Base-by-base conservation (phyloP, 345 rosid species). In the Dovyalis caffra region DNA sequence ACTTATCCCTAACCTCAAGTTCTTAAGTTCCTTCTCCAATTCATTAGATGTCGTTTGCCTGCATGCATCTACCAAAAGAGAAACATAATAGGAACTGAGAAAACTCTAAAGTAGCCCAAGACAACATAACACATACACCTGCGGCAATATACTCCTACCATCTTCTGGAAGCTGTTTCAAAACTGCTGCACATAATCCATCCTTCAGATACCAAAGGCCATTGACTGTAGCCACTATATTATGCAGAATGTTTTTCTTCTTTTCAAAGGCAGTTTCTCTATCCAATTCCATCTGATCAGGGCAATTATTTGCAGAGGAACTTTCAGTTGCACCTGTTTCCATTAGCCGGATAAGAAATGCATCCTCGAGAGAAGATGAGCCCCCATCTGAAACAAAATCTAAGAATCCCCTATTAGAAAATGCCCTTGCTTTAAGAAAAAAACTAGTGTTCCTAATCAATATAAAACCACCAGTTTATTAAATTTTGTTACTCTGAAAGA, bases 281-380 rank as follows among this genome's bases (percentile, higher is more conserved):
- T 78, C 79, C 74, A 83, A 91, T 76, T 87, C 88, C 66, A 86
- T 84, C 72, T 47, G 77, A 78, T 76, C 79, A 33, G 77, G 81
- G 82, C 88, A 82, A 75, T 72, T 82, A 77, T 67, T 74, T 20
- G 87, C 60, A 1, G 88, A 89, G 58, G 94, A 91, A 86, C 86
- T 87, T 79, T 93, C 98, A 33, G 92, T 93, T n/a, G 97, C 99
- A 83, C 96, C 97, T 29, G 91, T 88, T 82, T 90, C 93, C 18
- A 78, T 78, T 23, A 96, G 92, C 56, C 97, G 90, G 76, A 87
- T 79, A 70, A 87, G 89, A 71, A 93, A 91, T 76, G 83, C 87
- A 63, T 89, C 90, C 83, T 88, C 84, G 4, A 77, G 72, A 61
- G 81, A 69, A 58, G 87, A 75, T 47, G 86, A 75, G 60, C 73